Evolutionary conservation across 257 asterid genomes (phyloP), one percentile per base, ranked within the genome.

Genomic region (Salvia hispanica): DNA sequence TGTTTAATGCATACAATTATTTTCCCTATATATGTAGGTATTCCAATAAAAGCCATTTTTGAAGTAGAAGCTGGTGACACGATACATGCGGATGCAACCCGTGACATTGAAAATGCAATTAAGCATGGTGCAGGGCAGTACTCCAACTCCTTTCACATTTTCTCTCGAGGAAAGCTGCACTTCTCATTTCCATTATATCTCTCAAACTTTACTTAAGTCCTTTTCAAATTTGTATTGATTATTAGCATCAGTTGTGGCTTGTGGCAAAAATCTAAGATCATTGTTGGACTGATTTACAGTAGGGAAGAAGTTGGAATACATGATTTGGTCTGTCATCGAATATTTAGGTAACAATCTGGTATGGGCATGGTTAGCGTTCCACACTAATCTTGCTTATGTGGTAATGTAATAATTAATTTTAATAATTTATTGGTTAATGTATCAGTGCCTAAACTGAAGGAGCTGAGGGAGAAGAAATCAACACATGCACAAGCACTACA

Each of bases 401-500:
- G 25, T 21, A 21, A 21, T 21, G 25, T 21, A 21, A 2, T 21
- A 21, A 21, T 21, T 21, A 21, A 21, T 21, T 21, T 2, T 21
- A 21, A 21, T 2, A 21, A 2, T 21, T 21, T 21, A 21, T 21
- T 21, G 25, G 25, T 5, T 37, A 4, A 37, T 4, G 0, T 2
- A n/a, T 47, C 67, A 62, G 67, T 62, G 55, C 54, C 67, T 45
- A 15, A n/a, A 13, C 57, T 31, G 57, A 63, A 46, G 45, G 69
- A 18, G 14, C 7, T 63, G 28, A 63, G n/a, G 39, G 21, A 65
- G 18, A 50, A 65, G 60, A 65, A 65, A 65, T 21, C 10, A 50
- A 14, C 2, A 8, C 60, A 6, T 14, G 10, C 33, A 34, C 40
- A 39, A 51, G 70, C 70, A 65, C 21, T 51, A 1, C 13, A 36